Evolutionary conservation across 768 basidiomycete genomes (phyloP), one percentile per base, ranked within the genome.

Genomic region (Trametes gibbosa): DNA sequence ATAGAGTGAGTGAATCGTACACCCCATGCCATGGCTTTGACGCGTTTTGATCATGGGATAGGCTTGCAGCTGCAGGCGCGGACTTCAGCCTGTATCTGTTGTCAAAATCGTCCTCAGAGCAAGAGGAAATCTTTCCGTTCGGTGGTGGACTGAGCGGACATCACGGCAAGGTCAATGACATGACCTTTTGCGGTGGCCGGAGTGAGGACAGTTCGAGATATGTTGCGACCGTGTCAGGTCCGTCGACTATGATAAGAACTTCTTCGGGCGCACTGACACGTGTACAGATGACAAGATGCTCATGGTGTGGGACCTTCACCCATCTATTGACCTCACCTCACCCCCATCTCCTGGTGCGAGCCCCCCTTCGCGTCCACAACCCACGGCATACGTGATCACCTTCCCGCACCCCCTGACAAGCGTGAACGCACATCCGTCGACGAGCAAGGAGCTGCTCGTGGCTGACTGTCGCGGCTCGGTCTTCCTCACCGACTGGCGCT

Each of bases 221-320:
- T 72, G 81, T 93, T 59, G 91, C 89, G 8, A 89, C 90, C 10
- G 87, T 90, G 27, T 90, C 90, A 56, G 90, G 90, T 85, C 66
- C 57, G 73, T 53, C 53, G 24, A n/a, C 42, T 39, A 19, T 23
- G 14, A 16, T 14, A 23, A 14, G 2, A 16, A 24, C 1, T 10
- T 21, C 12, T 16, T 19, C 40, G 6, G 5, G 24, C 25, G 14
- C 48, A 41, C 59, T 56, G 52, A 57, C 42, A 24, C 25, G 39
- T 50, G 53, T 41, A 6, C 61, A 90, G 90, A 91, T 64, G 91
- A 92, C 73, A 89, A 84, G 69, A 87, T 88, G 81, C 80, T 91
- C 39, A 87, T 91, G 84, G 84, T 92, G 7, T 92, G 91, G 91
- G 90, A 92, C 72, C 79, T 93, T n/a, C 76, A 81, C 65, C 90